phyloP scores from a whole-genome alignment of 306 rosid genomes.

The Elaeagnus macrophylla region DNA sequence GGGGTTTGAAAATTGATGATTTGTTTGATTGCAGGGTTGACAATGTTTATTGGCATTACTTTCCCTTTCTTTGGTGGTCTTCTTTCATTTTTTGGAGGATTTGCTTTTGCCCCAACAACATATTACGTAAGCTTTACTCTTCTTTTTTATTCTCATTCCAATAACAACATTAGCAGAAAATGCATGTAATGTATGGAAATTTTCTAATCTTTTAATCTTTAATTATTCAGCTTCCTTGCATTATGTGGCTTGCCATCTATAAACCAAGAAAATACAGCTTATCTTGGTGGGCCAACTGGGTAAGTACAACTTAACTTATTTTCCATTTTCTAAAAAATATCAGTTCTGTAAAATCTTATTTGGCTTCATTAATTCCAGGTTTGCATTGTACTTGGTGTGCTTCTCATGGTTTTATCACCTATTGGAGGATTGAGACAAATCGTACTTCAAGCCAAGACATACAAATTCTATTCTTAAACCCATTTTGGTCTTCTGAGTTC shows the following conservation, averaged over 20 bases:
- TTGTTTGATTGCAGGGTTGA: constrained; percentile 43
- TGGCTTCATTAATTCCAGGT: too few species aligned
- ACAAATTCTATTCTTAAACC: too few species aligned
- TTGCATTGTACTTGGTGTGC: too few species aligned
- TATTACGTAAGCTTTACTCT: constrained; percentile 40
- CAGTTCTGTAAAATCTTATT: too few species aligned
- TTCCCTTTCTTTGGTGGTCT: constrained; percentile 78
- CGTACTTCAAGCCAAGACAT: too few species aligned
- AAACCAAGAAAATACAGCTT: constrained; percentile 51
- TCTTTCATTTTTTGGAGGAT: constrained; percentile 75
- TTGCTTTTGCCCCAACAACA: constrained; percentile 83
- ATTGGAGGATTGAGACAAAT: too few species aligned
- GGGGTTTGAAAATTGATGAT: not conserved
- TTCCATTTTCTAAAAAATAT: too few species aligned
- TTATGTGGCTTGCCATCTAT: constrained; percentile 57
- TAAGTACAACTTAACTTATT: constrained; percentile 21
- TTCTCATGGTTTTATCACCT: too few species aligned
- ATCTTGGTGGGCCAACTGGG: constrained; percentile 65
- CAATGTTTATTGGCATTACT: constrained; percentile 63
- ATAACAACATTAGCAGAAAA: too few species aligned
- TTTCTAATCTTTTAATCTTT: not conserved
- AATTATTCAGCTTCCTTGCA: constrained; percentile 53
- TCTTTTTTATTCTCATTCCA: not conserved
- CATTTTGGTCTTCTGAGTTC: too few species aligned
- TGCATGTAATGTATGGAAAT: too few species aligned